Percentiles rank a stretch among this genome's conserved stretches.
phyloP scores from a whole-genome alignment of 768 basidiomycete species.

The Rhodosporidiobolus sp. region DNA sequence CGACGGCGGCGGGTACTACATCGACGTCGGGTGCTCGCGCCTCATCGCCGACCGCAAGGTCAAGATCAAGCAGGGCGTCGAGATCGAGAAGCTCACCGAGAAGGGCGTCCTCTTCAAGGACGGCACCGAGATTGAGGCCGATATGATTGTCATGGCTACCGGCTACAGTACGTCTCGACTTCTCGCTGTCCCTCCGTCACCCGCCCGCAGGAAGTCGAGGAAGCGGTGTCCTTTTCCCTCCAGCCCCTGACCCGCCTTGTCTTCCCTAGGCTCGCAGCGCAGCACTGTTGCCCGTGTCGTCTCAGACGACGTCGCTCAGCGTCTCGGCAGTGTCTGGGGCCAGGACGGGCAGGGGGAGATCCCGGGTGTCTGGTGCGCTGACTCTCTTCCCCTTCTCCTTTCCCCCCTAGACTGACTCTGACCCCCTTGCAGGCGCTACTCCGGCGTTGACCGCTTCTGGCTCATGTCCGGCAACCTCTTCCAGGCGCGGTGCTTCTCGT shows the following conservation, averaged over 20 bases:
- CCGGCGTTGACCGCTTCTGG: slow-evolving; percentile 31
- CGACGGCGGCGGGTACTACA: slow-evolving; percentile 44
- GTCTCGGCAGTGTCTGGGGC: slow-evolving; percentile 47
- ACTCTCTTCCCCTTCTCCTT: background rate
- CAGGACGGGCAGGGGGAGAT: slow-evolving; percentile 49
- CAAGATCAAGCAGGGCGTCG: slow-evolving; percentile 64
- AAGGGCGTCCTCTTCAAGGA: slow-evolving; percentile 54
- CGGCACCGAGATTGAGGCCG: slow-evolving; percentile 52
- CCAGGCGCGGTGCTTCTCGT: slow-evolving; percentile 41
- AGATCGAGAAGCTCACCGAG: slow-evolving; percentile 55
- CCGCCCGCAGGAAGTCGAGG: background rate
- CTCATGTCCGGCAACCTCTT: slow-evolving; percentile 41
- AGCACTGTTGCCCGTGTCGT: slow-evolving; percentile 46
- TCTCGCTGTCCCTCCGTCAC: background rate
- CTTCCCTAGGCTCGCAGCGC: slow-evolving; percentile 38
- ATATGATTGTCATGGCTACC: slow-evolving; percentile 62
- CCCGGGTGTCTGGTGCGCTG: background rate
- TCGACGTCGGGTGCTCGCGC: slow-evolving; percentile 49
- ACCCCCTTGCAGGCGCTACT: background rate
- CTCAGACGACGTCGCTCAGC: slow-evolving; percentile 45
- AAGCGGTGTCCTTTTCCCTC: background rate
- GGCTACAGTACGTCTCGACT: slow-evolving; percentile 50
- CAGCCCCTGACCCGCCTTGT: slow-evolving; percentile 13
- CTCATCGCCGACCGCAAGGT: slow-evolving; percentile 66
- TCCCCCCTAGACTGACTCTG: background rate